These are phyloP conservation scores for Agrocybe pediades DNA, from an alignment of 768 basidiomycete species.

Conservation along the genomic window DNA sequence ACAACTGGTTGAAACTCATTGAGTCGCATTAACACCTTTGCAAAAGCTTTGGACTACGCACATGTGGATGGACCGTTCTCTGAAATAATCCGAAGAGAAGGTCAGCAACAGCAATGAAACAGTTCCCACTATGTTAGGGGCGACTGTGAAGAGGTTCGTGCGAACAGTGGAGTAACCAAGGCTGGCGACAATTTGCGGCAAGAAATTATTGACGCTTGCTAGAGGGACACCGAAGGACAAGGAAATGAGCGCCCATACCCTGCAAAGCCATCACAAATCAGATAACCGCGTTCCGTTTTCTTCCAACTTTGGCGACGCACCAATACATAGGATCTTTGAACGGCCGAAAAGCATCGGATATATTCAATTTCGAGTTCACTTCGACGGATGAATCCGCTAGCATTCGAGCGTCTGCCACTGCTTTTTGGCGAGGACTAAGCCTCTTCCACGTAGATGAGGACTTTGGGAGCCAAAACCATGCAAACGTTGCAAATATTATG, in stretches of 20 bases:
- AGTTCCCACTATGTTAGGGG: slow-evolving; percentile 52
- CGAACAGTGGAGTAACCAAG: slow-evolving; percentile 48
- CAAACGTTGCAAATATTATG: slow-evolving; percentile 43
- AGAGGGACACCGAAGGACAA: slow-evolving; percentile 49
- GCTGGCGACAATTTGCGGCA: slow-evolving; percentile 49
- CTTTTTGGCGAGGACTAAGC: slow-evolving; percentile 39
- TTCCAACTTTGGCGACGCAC: slow-evolving; percentile 16
- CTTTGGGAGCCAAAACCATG: slow-evolving; percentile 47
- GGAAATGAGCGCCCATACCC: slow-evolving; percentile 49
- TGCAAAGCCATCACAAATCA: slow-evolving; percentile 7
- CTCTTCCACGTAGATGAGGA: slow-evolving; percentile 43
- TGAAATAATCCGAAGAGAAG: slow-evolving; percentile 52
- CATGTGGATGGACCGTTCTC: slow-evolving; percentile 52
- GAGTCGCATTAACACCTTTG: background rate
- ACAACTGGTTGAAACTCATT: slow-evolving; percentile 30
- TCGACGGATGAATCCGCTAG: slow-evolving; percentile 47
- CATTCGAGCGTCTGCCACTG: slow-evolving; percentile 42
- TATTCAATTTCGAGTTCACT: slow-evolving; percentile 40
- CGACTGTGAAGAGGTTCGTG: slow-evolving; percentile 55
- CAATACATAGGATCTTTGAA: slow-evolving; percentile 48
- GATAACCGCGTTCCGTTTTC: background rate
- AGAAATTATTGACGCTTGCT: slow-evolving; percentile 55
- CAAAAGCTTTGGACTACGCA: slow-evolving; percentile 12
- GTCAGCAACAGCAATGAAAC: slow-evolving; percentile 46
- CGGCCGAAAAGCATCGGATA: slow-evolving; percentile 45